Conservation (phyloP, 2,329 filamentous ascomycete genomes). For the Colletotrichum costaricense region DNA sequence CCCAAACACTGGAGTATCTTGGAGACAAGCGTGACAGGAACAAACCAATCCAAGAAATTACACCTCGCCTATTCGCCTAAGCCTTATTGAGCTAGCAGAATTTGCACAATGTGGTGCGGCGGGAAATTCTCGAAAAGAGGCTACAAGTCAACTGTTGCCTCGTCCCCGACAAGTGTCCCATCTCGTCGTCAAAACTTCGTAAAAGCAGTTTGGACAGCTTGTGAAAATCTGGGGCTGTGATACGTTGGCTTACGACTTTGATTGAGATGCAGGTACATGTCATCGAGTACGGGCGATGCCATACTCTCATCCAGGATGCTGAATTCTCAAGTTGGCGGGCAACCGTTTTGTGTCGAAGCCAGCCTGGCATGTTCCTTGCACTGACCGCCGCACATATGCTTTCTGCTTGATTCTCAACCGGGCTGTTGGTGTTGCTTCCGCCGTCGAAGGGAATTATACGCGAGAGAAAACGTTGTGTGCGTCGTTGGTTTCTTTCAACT, state of each 20-base stretch:
- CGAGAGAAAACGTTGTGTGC: background rate
- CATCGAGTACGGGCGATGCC: background rate
- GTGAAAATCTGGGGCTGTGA: background rate
- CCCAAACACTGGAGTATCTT: background rate
- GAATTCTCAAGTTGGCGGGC: background rate
- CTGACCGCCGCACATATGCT: background rate
- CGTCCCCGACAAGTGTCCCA: background rate
- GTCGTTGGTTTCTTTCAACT: background rate
- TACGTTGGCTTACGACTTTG: constrained; percentile 25
- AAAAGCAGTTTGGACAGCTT: background rate
- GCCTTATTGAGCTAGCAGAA: background rate
- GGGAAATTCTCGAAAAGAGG: background rate
- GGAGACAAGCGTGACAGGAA: background rate
- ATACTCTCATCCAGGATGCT: background rate
- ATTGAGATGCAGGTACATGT: constrained; percentile 1
- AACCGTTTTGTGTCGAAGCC: background rate
- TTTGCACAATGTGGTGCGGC: background rate
- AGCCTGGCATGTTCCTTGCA: background rate
- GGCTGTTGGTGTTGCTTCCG: background rate
- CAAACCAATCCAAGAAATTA: background rate
- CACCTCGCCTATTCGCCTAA: background rate
- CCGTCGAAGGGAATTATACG: constrained; percentile 8
- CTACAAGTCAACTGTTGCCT: background rate
- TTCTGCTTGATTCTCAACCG: background rate
- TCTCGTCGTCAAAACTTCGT: background rate